A percentile compares a stretch with the other conserved stretches of the same genome.
Conservation (phyloP, 2,329 filamentous ascomycete genomes). For the Geoglossum cookeanum region DNA sequence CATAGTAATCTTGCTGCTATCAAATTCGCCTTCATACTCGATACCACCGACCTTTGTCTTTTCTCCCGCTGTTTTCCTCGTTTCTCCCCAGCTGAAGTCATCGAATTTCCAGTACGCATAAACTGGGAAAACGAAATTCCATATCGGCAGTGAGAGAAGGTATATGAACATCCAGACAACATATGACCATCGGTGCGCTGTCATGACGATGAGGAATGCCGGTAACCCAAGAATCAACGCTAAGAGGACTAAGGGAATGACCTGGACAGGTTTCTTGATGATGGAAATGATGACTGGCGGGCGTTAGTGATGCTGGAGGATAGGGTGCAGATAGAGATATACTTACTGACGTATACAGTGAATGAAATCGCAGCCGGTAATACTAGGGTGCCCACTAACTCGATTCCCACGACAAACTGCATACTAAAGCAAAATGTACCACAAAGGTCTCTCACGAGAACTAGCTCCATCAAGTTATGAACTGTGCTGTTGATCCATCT, state of each 20-base stretch:
- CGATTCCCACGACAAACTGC: constrained; percentile 96
- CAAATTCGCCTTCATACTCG: constrained; percentile 87
- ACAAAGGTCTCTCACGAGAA: constrained; percentile 86
- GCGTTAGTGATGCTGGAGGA: background rate
- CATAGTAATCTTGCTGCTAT: constrained; percentile 98
- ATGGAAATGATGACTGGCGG: constrained; percentile 65
- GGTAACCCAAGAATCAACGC: constrained; percentile 85
- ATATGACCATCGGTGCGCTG: constrained; percentile 82
- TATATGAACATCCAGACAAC: constrained; percentile 97
- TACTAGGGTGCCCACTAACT: constrained; percentile 84
- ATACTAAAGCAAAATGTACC: constrained; percentile 99
- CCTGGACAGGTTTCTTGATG: constrained; percentile 52
- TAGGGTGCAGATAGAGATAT: background rate
- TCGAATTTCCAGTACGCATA: constrained; percentile 99
- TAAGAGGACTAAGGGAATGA: constrained; percentile 79
- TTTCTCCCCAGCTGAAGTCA: constrained; percentile 98
- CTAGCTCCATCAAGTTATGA: constrained; percentile 94
- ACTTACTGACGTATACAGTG: constrained; percentile 82
- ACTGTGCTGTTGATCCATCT: constrained; percentile 99
- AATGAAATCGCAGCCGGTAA: constrained; percentile 92
- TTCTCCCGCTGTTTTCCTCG: constrained; percentile 82
- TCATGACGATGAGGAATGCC: constrained; percentile 76
- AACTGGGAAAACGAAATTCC: constrained; percentile 88
- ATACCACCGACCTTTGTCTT: constrained; percentile 72
- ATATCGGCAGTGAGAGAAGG: constrained; percentile 75